Evolutionary conservation across 106 monocot genomes (phyloP).

Genomic region (Acanthochlamys bracteata): DNA sequence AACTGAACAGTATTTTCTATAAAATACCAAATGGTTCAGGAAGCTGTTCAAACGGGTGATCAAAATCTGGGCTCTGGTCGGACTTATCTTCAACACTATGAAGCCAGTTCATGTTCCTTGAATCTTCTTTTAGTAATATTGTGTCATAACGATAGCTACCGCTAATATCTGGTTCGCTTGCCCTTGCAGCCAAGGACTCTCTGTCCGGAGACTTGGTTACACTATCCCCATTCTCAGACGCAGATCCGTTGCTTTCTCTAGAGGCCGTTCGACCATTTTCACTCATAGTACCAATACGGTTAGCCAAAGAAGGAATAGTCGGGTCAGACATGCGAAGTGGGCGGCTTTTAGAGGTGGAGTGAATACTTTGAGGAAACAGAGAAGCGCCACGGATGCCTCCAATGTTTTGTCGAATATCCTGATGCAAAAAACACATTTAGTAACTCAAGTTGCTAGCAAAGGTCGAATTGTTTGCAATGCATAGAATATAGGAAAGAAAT

Average conservation of each 20-base stretch:
- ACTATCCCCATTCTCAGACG: conserved; percentile 25
- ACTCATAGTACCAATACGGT: conserved; percentile 15
- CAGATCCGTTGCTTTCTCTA: conserved; percentile 16
- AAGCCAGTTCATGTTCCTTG: conserved; percentile 79
- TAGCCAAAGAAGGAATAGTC: conserved; percentile 15
- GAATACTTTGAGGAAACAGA: conserved; percentile 88
- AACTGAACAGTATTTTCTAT: not conserved
- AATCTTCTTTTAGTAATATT: conserved; percentile 82
- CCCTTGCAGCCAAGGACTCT: conserved; percentile 24
- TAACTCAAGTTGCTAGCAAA: not conserved
- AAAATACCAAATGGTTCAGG: conserved; percentile 75
- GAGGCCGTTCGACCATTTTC: conserved; percentile 22
- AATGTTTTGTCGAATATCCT: conserved; percentile 84
- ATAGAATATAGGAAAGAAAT: conserved; percentile 9
- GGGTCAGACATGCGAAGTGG: conserved; percentile 43
- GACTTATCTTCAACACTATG: conserved; percentile 69
- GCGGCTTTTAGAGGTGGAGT: conserved; percentile 36
- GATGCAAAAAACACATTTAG: not conserved
- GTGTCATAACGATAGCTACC: conserved; percentile 75
- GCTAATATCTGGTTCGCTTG: conserved; percentile 50
- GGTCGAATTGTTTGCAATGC: not conserved
- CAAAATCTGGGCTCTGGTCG: conserved; percentile 73
- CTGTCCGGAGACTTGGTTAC: conserved; percentile 24
- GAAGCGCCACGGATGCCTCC: conserved; percentile 70
- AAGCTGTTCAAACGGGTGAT: conserved; percentile 78